Conservation (phyloP, 192 early-diverging fungal genomes). For the Coemansia umbellata region DNA sequence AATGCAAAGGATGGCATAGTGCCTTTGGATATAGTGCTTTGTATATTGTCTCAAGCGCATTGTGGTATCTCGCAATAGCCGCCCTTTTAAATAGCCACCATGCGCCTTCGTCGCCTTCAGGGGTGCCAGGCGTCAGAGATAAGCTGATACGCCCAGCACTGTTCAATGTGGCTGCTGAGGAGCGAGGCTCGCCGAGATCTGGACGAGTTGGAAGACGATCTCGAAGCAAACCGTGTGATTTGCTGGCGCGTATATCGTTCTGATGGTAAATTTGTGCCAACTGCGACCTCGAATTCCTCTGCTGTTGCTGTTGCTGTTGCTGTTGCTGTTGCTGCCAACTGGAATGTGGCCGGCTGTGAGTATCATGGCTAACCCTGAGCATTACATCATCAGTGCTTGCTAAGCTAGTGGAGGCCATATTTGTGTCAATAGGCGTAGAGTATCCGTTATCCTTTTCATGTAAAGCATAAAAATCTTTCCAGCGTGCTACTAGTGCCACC, state of each 20-base stretch:
- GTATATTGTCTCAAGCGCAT: constrained; percentile 18
- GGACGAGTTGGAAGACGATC: not conserved
- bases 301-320: not conserved
- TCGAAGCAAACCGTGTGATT: constrained; percentile 15
- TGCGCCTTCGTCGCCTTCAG: not conserved
- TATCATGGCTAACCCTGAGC: not conserved
- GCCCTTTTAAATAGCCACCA: constrained; percentile 13
- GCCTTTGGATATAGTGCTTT: constrained; percentile 19
- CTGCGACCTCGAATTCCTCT: not conserved
- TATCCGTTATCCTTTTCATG: not conserved
- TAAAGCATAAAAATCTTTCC: constrained; percentile 33
- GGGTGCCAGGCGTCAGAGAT: not conserved
- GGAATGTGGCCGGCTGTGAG: constrained; percentile 3
- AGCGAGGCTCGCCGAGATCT: not conserved
- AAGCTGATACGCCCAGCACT: not conserved
- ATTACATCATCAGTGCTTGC: constrained; percentile 1
- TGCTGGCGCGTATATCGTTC: constrained; percentile 14
- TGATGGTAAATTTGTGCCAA: not conserved
- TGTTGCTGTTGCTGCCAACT: constrained; percentile 8
- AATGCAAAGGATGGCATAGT: constrained; percentile 23
- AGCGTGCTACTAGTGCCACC: constrained; percentile 29
- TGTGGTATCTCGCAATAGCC: constrained; percentile 8
- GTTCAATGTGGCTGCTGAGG: not conserved
- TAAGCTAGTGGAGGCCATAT: not conserved
- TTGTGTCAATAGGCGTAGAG: not conserved